phyloP scores from a whole-genome alignment of 2,329 filamentous ascomycete genomes.

The Colletotrichum sp. region DNA sequence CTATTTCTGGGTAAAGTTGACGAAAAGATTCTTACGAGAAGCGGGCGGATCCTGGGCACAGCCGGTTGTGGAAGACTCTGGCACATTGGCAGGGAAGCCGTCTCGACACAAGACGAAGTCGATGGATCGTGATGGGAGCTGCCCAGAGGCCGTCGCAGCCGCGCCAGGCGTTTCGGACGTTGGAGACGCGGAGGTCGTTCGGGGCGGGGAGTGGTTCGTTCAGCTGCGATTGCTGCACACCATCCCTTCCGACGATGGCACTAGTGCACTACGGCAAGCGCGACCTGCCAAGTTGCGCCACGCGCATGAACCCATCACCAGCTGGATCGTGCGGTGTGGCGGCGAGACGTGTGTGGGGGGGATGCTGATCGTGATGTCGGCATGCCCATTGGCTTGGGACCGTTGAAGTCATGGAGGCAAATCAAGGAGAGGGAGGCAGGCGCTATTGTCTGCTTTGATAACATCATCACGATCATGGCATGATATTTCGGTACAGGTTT shows the following conservation, averaged over 20 bases:
- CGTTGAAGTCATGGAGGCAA: background rate
- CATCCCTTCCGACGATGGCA: background rate
- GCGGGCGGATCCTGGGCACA: background rate
- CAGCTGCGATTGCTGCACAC: background rate
- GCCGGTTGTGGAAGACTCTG: background rate
- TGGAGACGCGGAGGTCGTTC: background rate
- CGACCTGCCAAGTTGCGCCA: background rate
- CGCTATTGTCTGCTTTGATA: background rate
- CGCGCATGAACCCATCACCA: background rate
- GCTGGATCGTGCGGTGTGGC: background rate
- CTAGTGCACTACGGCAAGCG: background rate
- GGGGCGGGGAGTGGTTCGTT: background rate
- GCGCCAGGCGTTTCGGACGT: background rate
- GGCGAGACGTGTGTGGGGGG: background rate
- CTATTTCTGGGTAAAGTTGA: slow-evolving; percentile 2
- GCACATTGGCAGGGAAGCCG: background rate
- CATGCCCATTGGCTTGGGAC: background rate
- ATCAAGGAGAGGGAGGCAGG: background rate
- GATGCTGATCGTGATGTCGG: background rate
- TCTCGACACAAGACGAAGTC: accelerated
- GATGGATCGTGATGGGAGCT: background rate
- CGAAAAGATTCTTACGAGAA: background rate
- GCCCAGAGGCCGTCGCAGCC: background rate
- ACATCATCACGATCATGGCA: background rate
- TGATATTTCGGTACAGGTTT: background rate